A percentile compares a stretch with the other conserved stretches of the same genome.
These are phyloP conservation scores for Claviceps capensis DNA, from an alignment of 2,329 filamentous ascomycete genomes.

Conservation along the genomic window DNA sequence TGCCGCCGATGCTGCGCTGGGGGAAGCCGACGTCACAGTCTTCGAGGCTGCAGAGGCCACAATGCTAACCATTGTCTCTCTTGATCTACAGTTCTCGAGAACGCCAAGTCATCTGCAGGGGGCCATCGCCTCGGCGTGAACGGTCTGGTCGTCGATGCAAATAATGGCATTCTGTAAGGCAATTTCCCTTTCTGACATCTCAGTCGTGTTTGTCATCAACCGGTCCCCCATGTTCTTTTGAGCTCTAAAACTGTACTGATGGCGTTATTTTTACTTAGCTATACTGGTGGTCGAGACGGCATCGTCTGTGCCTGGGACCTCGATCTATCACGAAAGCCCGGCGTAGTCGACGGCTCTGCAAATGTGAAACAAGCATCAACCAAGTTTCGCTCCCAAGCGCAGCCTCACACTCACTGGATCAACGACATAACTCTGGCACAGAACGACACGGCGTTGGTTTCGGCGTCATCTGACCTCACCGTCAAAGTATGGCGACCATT, in stretches of 20 bases:
- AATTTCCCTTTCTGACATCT: slow-evolving; percentile 4
- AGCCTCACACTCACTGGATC: slow-evolving; percentile 89
- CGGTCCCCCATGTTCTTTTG: neutral
- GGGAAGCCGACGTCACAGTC: no score
- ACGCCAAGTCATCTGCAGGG: slow-evolving; percentile 45
- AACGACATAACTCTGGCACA: slow-evolving; percentile 80
- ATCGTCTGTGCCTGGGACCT: slow-evolving; percentile 94
- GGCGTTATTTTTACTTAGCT: slow-evolving; percentile 37
- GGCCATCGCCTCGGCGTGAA: slow-evolving; percentile 92
- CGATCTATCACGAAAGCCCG: slow-evolving; percentile 18
- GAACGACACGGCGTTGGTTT: slow-evolving; percentile 66
- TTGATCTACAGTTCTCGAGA: slow-evolving; percentile 37
- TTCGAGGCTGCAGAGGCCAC: neutral
- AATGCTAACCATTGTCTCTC: neutral
- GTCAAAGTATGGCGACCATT: slow-evolving; percentile 85
- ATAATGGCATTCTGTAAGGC: slow-evolving; percentile 73
- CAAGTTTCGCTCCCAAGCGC: slow-evolving; percentile 45
- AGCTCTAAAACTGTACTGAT: neutral
- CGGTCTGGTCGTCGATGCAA: slow-evolving; percentile 74
- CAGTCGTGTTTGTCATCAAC: neutral
- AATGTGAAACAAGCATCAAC: slow-evolving; percentile 27
- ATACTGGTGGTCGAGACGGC: slow-evolving; percentile 90
- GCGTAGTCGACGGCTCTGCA: slow-evolving; percentile 15
- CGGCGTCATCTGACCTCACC: slow-evolving; percentile 84
- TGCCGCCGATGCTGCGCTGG: neutral